Conservation (phyloP, 2,329 filamentous ascomycete species). For the Phialophora verrucosa region DNA sequence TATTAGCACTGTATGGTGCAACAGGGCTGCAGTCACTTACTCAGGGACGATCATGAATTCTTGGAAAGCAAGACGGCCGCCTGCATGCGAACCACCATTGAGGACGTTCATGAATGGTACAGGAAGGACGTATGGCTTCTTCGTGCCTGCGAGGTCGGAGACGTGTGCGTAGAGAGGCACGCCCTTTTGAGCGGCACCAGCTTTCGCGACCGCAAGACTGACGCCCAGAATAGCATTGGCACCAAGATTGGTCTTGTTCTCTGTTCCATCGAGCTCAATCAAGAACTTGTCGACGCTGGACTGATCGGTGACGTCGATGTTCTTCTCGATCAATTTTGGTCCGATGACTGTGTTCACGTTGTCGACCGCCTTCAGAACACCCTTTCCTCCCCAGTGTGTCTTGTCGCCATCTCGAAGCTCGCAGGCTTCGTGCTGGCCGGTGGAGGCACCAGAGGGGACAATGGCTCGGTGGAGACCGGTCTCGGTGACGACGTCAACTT, state of each 20-base stretch:
- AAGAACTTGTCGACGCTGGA: constrained; percentile 82
- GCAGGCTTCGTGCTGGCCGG: constrained; percentile 87
- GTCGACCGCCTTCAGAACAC: constrained; percentile 81
- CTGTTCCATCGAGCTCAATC: constrained; percentile 75
- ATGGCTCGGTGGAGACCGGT: constrained; percentile 96
- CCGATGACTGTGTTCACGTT: constrained; percentile 85
- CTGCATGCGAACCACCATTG: constrained; percentile 94
- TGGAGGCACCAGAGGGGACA: constrained; percentile 95
- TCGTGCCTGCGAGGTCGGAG: constrained; percentile 84
- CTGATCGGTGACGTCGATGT: constrained; percentile 85
- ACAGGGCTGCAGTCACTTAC: constrained; percentile 52
- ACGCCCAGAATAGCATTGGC: constrained; percentile 67
- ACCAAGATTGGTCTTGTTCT: constrained; percentile 64
- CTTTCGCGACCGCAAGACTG: constrained; percentile 73
- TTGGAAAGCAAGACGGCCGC: constrained; percentile 93
- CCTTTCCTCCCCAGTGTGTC: constrained; percentile 83
- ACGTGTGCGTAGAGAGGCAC: constrained; percentile 87
- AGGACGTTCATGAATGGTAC: constrained; percentile 95
- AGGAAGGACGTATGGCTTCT: constrained; percentile 88
- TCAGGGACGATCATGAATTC: constrained; percentile 95
- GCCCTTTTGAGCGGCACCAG: constrained; percentile 85
- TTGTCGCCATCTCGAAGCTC: constrained; percentile 92
- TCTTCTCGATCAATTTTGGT: constrained; percentile 80
- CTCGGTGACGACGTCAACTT: constrained; percentile 96
- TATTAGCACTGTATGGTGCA: constrained; percentile 23